phyloP scores from a whole-genome alignment of 176 grass and related monocot species.

The Olyra latifolia region DNA sequence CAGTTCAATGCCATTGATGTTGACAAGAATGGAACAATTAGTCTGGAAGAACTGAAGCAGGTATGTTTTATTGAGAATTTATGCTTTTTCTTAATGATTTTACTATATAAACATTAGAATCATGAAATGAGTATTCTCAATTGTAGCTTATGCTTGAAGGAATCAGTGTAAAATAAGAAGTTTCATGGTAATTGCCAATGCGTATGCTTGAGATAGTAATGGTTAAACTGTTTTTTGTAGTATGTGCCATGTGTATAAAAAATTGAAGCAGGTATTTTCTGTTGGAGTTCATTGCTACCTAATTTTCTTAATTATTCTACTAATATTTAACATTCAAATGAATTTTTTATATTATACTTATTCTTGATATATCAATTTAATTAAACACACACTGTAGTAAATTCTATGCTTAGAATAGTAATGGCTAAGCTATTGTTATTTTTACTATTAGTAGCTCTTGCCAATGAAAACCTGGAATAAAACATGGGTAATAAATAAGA shows the following conservation, averaged over 20 bases:
- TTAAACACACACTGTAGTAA: not conserved
- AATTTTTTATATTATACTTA: not conserved
- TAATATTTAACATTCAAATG: not conserved
- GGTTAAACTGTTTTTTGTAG: too few relatives aligned
- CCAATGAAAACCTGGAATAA: not conserved
- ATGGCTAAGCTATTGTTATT: not conserved
- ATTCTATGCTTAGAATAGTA: not conserved
- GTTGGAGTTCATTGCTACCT: not conserved
- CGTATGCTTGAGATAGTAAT: too few relatives aligned
- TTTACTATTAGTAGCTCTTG: not conserved
- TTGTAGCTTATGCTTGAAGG: not conserved
- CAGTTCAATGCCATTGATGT: slow-evolving; percentile 95
- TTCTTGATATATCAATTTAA: not conserved
- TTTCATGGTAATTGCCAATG: not conserved
- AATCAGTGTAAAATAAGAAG: not conserved
- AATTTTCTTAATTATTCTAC: not conserved
- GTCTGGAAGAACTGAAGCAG: slow-evolving; percentile 88
- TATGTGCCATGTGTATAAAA: slow-evolving; percentile 26
- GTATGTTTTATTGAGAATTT: slow-evolving; percentile 36
- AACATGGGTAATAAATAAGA: not conserved
- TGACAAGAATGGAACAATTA: slow-evolving; percentile 90
- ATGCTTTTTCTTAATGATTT: not conserved
- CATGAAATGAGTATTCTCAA: not conserved
- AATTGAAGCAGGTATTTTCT: slow-evolving; percentile 67
- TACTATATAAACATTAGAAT: not conserved